Evolutionary conservation across 2,329 filamentous ascomycete genomes (phyloP).

Genomic region (Fusarium xylarioides): DNA sequence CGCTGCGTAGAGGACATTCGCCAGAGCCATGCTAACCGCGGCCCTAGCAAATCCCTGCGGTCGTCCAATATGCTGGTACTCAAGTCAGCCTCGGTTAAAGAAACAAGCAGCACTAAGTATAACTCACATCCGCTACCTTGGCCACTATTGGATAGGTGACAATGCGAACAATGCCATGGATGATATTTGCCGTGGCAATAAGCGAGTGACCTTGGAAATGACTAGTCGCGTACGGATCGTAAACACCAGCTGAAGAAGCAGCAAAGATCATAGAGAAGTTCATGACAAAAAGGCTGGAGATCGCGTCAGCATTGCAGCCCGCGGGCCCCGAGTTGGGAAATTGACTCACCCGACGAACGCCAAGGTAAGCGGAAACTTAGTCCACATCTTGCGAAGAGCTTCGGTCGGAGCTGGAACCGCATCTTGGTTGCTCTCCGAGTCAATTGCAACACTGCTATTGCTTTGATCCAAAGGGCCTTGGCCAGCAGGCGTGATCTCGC

Average conservation of each 20-base stretch:
- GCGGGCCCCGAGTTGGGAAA: rapidly evolving
- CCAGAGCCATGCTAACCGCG: conserved; percentile 15
- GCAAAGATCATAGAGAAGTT: conserved; percentile 21
- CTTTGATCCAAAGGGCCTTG: not conserved
- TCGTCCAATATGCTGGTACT: conserved; percentile 2
- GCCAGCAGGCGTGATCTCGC: not conserved
- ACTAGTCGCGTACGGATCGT: conserved; percentile 18
- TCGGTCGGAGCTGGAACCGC: not conserved
- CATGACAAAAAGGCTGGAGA: conserved; percentile 9
- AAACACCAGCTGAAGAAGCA: conserved; percentile 15
- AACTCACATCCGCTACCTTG: conserved; percentile 12
- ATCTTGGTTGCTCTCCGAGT: not conserved
- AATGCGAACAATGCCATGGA: conserved; percentile 22
- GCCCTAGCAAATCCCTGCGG: conserved; percentile 11
- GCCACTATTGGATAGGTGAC: conserved; percentile 8
- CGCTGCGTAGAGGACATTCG: conserved; percentile 16
- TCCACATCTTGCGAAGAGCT: not conserved
- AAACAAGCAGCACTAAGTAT: rapidly evolving
- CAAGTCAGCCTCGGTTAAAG: not conserved
- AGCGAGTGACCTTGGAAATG: conserved; percentile 23
- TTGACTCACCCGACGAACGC: not conserved
- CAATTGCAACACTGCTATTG: rapidly evolving
- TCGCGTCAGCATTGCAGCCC: not conserved
- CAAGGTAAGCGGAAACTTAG: not conserved
- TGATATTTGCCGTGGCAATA: conserved; percentile 1